A percentile compares a stretch with the other conserved stretches of the same genome.
Conservation (phyloP, 2,329 filamentous ascomycete species). For the Pseudodiploospora longispora region DNA sequence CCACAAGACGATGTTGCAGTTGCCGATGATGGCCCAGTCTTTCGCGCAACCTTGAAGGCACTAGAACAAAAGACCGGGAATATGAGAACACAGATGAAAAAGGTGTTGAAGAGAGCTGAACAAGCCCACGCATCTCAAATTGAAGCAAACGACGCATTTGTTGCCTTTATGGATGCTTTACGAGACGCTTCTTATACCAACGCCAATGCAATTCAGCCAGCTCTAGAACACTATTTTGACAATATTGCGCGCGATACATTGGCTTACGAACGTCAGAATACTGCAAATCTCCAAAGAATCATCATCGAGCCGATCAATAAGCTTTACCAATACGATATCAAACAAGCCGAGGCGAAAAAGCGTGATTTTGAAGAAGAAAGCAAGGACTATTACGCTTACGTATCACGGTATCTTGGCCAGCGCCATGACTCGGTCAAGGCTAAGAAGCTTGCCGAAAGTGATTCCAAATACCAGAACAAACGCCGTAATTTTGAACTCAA, state of each 20-base stretch:
- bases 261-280: conserved; percentile 77
- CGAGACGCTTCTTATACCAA: conserved; percentile 85
- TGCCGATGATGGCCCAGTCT: conserved; percentile 87
- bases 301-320: conserved; percentile 92
- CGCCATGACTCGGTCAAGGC: conserved; percentile 92
- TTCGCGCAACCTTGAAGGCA: conserved; percentile 93
- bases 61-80: conserved; percentile 94
- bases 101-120: conserved; percentile 89
- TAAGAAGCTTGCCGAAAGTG: conserved; percentile 91
- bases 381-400: conserved; percentile 95
- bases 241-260: conserved; percentile 91
- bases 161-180: conserved; percentile 75
- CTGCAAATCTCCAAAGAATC: conserved; percentile 75
- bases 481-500: conserved; percentile 92
- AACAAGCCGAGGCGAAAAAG: conserved; percentile 93
- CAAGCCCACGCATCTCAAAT: conserved; percentile 72
- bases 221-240: conserved; percentile 95
- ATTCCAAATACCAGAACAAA: conserved; percentile 93
- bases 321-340: conserved; percentile 92
- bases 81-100: conserved; percentile 92
- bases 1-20: conserved; percentile 78
- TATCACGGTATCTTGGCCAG: conserved; percentile 92
- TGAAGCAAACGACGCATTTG: conserved; percentile 78
- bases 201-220: conserved; percentile 92
- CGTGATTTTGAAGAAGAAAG: conserved; percentile 98